These are phyloP conservation scores for Dendrobium catenatum DNA, from an alignment of 106 monocot genomes.

Conservation along the genomic window DNA sequence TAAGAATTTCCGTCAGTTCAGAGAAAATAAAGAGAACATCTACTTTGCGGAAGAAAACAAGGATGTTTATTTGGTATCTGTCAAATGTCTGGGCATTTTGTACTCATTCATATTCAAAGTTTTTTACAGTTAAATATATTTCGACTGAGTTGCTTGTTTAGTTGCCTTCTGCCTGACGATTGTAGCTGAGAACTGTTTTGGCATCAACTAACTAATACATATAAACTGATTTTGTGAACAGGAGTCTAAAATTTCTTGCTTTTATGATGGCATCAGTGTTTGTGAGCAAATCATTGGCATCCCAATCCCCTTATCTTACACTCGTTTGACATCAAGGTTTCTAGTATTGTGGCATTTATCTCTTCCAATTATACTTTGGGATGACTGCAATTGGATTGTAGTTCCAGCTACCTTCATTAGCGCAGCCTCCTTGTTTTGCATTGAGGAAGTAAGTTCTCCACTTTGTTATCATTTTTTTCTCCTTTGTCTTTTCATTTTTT, in stretches of 20 bases:
- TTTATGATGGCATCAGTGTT: conserved; percentile 78
- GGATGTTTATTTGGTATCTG: too few species aligned
- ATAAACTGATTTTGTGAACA: conserved; percentile 22
- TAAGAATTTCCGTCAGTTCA: too few species aligned
- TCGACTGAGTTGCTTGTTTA: too few species aligned
- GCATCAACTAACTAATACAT: not conserved
- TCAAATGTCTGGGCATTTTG: too few species aligned
- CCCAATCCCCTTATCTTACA: conserved; percentile 90
- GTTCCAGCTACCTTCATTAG: conserved; percentile 95
- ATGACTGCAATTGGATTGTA: conserved; percentile 96
- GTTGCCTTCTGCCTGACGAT: too few species aligned
- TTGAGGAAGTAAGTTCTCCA: conserved; percentile 71
- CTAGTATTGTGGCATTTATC: conserved; percentile 97
- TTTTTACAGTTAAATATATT: too few species aligned
- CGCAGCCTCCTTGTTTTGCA: conserved; percentile 88
- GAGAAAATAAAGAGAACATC: too few species aligned
- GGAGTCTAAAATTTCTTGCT: conserved; percentile 76
- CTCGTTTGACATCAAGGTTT: conserved; percentile 89
- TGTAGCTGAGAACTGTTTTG: not conserved
- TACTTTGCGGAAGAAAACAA: too few species aligned
- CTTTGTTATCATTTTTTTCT: not conserved
- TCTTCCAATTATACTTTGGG: conserved; percentile 91
- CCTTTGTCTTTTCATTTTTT: not conserved
- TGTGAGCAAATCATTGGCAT: conserved; percentile 87
- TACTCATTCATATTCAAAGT: too few species aligned